Evolutionary conservation across 2,329 filamentous ascomycete species (phyloP).

Genomic region (Cryphonectria japonica): DNA sequence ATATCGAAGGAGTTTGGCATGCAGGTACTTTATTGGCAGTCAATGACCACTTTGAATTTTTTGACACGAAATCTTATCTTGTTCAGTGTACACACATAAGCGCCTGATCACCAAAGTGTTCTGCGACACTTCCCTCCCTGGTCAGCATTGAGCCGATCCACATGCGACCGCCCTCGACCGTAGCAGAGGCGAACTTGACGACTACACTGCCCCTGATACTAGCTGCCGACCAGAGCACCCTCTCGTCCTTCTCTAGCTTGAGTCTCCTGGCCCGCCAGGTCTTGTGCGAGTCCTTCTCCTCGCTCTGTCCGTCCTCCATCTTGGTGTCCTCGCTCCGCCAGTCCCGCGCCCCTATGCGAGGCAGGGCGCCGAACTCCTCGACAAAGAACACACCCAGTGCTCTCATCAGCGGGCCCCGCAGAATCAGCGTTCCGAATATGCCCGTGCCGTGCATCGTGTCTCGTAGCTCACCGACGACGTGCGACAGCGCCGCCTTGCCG

Average conservation of each 20-base stretch:
- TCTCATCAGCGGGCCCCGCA: constrained; percentile 73
- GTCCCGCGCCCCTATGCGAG: constrained; percentile 80
- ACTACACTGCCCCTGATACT: constrained; percentile 81
- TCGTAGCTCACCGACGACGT: constrained; percentile 44
- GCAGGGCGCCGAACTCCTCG: constrained; percentile 74
- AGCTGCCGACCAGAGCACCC: constrained; percentile 81
- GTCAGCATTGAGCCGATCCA: constrained; percentile 80
- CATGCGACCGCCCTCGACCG: constrained; percentile 77
- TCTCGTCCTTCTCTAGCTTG: constrained; percentile 59
- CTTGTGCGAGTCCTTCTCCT: constrained; percentile 47
- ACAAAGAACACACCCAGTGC: constrained; percentile 75
- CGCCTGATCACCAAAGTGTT: constrained; percentile 78
- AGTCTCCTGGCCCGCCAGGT: constrained; percentile 61
- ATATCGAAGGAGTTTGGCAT: neutral
- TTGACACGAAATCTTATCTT: neutral
- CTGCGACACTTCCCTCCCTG: constrained; percentile 72
- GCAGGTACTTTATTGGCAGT: neutral
- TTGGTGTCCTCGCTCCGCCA: constrained; percentile 63
- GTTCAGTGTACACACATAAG: constrained; percentile 71
- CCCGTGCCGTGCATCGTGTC: constrained; percentile 75
- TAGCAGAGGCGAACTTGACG: constrained; percentile 85
- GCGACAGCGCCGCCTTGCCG: constrained; percentile 35
- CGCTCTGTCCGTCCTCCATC: constrained; percentile 41
- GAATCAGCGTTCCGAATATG: constrained; percentile 82
- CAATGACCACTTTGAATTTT: neutral